phyloP scores from a whole-genome alignment of 352 stramenopile genomes.

The Phytophthora megakarya region DNA sequence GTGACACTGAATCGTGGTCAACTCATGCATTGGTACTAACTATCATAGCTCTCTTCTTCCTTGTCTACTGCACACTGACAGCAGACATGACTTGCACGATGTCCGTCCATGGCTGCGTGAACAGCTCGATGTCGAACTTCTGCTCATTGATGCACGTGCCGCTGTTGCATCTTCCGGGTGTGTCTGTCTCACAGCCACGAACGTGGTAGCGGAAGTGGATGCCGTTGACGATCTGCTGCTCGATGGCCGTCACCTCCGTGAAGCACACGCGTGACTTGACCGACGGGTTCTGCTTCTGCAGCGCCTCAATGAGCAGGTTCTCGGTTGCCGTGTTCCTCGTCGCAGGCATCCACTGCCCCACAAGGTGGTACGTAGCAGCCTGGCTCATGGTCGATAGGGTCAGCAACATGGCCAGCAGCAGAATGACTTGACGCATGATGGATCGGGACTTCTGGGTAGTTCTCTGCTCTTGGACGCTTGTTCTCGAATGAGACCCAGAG shows the following conservation, averaged over 20 bases:
- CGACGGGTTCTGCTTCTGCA: slow-evolving; percentile 31
- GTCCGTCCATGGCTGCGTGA: slow-evolving; percentile 56
- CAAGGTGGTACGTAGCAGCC: slow-evolving; percentile 35
- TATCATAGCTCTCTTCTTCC: slow-evolving; percentile 13
- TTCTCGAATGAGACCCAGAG: slow-evolving; percentile 32
- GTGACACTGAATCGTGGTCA: background rate
- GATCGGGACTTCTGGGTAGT: background rate
- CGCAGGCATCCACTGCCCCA: slow-evolving; percentile 48
- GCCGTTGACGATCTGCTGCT: slow-evolving; percentile 68
- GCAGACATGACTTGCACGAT: slow-evolving; percentile 47
- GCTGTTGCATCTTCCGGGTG: slow-evolving; percentile 29
- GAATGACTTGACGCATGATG: slow-evolving; percentile 9
- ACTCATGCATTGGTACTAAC: slow-evolving; percentile 21
- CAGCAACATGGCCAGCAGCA: slow-evolving; percentile 22
- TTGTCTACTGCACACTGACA: slow-evolving; percentile 28
- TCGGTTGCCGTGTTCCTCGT: slow-evolving; percentile 39
- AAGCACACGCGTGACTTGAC: slow-evolving; percentile 45
- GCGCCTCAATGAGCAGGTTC: slow-evolving; percentile 38
- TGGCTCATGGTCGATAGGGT: slow-evolving; percentile 7
- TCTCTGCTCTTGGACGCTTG: slow-evolving; percentile 5
- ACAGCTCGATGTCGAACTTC: slow-evolving; percentile 51
- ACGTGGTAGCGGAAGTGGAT: slow-evolving; percentile 68
- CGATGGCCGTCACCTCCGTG: slow-evolving; percentile 44
- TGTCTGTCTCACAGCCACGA: slow-evolving; percentile 39
- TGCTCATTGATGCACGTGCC: slow-evolving; percentile 23